Base-by-base conservation (phyloP, 2,329 filamentous ascomycete species). In the Nectriaceae sp. region DNA sequence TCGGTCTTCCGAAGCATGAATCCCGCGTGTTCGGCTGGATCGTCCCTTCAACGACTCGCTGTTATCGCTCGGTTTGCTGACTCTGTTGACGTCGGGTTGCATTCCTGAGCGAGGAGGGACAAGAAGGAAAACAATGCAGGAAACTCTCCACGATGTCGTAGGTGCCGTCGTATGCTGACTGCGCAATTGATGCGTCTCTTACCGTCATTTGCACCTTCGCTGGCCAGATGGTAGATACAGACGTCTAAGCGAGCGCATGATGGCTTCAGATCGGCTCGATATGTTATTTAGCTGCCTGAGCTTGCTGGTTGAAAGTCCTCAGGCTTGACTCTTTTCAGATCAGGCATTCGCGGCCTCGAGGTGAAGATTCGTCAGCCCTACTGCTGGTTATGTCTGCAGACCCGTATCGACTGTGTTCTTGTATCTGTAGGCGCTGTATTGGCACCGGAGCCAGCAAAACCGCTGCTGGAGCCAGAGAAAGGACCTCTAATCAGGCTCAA, bases 311-410 rank as follows among this genome's bases (percentile, higher is more conserved):
- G 33, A 19, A 19, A 6, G 16, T 11, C 33, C 11, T 36, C 33
- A 19, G 8, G 33, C 33, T 36, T 36, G 33, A 36, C 33, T 36
- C 13, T 19, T 36, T 36, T 19, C 13, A n/a, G 33, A 6, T n/a
- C 33, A 19, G 33, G 33, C 33, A 33, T 47, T 48, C 53, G 53
- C 38, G 46, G 47, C 47, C 21, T n/a, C 31, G 40, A 45, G 40
- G 48, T 41, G 22, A 29, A 50, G 21, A 50, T 56, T 57, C 51
- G 55, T 54, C 53, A 57, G 55, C 55, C 55, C 48, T 57, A 46
- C 42, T 39, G 19, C 35, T 44, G 33, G 33, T 6, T 11, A 10
- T 16, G 33, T 19, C 16, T 15, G 33, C n/a, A n/a, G 33, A 19
- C 16, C 13, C 11, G 33, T 19, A 29, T 29, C 24, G 13, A 29